Base-by-base conservation (phyloP, 2,329 filamentous ascomycete species). In the Verruconis gallopava region DNA sequence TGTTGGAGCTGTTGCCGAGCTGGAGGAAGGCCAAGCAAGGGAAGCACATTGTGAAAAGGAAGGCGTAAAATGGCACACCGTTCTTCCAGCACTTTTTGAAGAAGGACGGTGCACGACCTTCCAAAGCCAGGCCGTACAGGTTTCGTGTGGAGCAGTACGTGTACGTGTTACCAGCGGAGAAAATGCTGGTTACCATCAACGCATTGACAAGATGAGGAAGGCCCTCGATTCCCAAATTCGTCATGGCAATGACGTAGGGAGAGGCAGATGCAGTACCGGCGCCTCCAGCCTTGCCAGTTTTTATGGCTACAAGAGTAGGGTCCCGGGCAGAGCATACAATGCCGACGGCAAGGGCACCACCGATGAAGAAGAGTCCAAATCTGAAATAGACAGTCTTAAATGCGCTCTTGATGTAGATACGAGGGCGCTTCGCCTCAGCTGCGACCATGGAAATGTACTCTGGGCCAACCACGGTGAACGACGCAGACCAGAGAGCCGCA, bases 151-250 rank as follows among this genome's bases (percentile, higher is more conserved):
- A 61, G 35, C 59, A 63, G 52, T 67, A 69, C 17, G 60, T 62
- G 48, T 68, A 68, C 1, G 65, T 64, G 47, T 70, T 70, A 15
- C 67, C 67, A 4, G 66, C 67, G 1, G 62, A 66, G 53, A 69
- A 69, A 44, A 68, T 68, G 1, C 60, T 63, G 2, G 66, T 68
- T 32, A 69, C 47, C 28, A 51, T 32, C 15, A 48, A 22, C 9
- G 48, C 48, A 34, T 50, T 50, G 45, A 60, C 55, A 17, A 61
- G 51, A 38, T 64, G 57, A 4, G 66, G 66, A 12, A 69, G 56
- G 4, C 60, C 62, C 13, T 49, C 48, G 35, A 68, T 61, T 25
- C 63, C 62, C 2, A 66, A 57, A 36, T 67, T 63, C 40, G 58
- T 53, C 48, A 65, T 63, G 17, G 64, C 64, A 45, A 67, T 65